Conservation (phyloP, 2,329 filamentous ascomycete genomes). For the Pseudocercospora cruenta region DNA sequence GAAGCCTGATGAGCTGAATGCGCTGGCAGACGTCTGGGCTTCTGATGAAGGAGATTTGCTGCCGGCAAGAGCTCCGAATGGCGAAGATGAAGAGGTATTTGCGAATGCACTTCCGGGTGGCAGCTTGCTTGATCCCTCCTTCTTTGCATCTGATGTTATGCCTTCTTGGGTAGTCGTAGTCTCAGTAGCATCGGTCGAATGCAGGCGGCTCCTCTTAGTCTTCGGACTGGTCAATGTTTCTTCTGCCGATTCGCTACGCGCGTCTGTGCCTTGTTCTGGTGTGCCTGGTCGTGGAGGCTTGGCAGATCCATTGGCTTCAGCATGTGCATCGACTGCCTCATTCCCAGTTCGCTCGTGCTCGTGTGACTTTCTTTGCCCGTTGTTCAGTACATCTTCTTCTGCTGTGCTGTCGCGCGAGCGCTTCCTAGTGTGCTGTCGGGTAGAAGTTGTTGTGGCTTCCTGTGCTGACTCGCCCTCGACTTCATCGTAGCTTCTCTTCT, state of each 20-base stretch:
- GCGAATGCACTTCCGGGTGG: slow-evolving; percentile 46
- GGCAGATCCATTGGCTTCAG: slow-evolving; percentile 35
- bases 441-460: slow-evolving; percentile 39
- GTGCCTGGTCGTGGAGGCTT: slow-evolving; percentile 25
- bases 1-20: slow-evolving; percentile 58
- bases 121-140: slow-evolving; percentile 25
- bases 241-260: slow-evolving; percentile 19
- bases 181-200: slow-evolving; percentile 36
- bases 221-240: slow-evolving; percentile 49
- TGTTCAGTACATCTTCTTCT: slow-evolving; percentile 39
- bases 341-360: slow-evolving; percentile 35
- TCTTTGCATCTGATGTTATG: not conserved
- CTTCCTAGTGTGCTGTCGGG: slow-evolving; percentile 50
- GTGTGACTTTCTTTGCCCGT: slow-evolving; percentile 39
- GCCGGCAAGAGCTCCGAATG: slow-evolving; percentile 51
- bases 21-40: slow-evolving; percentile 46
- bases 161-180: slow-evolving; percentile 13
- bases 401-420: slow-evolving; percentile 50
- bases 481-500: slow-evolving; percentile 53
- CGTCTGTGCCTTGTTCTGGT: slow-evolving; percentile 26
- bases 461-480: slow-evolving; percentile 43
- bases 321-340: slow-evolving; percentile 31
- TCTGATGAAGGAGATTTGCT: slow-evolving; percentile 39
- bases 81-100: slow-evolving; percentile 51
- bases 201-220: slow-evolving; percentile 50